Conservation (phyloP, 78 protist species). For the Speleostelium caveatum region DNA sequence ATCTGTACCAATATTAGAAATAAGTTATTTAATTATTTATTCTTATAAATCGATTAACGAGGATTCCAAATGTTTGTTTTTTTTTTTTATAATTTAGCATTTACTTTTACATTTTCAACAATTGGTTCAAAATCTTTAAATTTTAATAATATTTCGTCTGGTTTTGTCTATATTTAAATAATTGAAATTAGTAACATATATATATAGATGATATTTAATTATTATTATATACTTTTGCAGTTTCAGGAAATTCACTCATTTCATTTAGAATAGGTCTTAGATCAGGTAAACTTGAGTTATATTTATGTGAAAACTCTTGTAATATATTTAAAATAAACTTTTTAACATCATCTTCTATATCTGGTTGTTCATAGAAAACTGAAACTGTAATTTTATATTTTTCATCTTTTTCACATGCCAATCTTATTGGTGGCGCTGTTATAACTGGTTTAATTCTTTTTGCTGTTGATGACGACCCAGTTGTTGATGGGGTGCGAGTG, state of each 20-base stretch:
- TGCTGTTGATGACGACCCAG: constrained; percentile 70
- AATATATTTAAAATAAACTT: constrained; percentile 20
- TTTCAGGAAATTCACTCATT: constrained; percentile 79
- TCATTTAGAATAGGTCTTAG: constrained; percentile 49
- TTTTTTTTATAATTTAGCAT: constrained; percentile 9
- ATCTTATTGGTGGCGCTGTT: constrained; percentile 65
- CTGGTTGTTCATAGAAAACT: constrained; percentile 55
- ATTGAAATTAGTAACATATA: not conserved
- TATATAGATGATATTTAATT: not conserved
- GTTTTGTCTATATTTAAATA: constrained; percentile 38
- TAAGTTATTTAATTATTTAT: too few species aligned
- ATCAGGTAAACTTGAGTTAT: constrained; percentile 1
- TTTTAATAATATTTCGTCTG: constrained; percentile 54
- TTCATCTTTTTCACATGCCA: constrained; percentile 62
- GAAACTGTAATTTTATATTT: constrained; percentile 42
- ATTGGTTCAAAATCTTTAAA: constrained; percentile 67
- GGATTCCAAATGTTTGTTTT: too few species aligned
- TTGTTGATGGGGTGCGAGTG: constrained; percentile 66
- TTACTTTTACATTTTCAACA: constrained; percentile 20
- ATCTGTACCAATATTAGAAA: too few species aligned
- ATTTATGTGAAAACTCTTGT: constrained; percentile 31
- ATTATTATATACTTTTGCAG: constrained; percentile 11
- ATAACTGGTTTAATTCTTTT: constrained; percentile 43
- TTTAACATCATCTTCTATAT: constrained; percentile 43
- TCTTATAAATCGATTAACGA: too few species aligned